Conservation (phyloP, 495 filamentous ascomycete species). For the Aspergillus bertholletiae region DNA sequence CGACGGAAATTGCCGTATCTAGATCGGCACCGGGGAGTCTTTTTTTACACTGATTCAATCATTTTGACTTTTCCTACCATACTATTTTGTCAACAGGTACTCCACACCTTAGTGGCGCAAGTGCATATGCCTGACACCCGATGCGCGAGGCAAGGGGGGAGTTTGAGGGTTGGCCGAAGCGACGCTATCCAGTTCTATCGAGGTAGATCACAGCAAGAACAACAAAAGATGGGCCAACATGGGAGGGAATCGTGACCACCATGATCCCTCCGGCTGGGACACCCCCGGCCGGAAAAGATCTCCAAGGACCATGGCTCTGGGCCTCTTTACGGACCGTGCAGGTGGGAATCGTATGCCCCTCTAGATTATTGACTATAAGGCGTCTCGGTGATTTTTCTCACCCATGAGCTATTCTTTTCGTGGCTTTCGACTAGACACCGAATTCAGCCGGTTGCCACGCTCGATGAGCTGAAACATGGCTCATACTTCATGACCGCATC, state of each 20-base stretch:
- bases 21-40: not conserved
- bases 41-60: not conserved
- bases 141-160: conserved; percentile 14
- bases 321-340: not conserved
- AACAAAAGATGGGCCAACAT: not conserved
- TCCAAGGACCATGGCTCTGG: not conserved
- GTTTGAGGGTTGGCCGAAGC: not conserved
- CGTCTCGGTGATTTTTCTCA: not conserved
- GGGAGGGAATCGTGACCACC: not conserved
- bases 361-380: not conserved
- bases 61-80: not conserved
- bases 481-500: not conserved
- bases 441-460: not conserved
- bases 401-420: not conserved
- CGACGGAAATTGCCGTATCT: not conserved
- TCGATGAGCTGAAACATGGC: not conserved
- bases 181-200: not conserved
- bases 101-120: not conserved
- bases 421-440: not conserved
- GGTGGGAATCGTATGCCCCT: not conserved
- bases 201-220: not conserved
- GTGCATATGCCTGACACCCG: conserved; percentile 13
- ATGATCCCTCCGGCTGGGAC: not conserved
- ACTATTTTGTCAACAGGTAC: not conserved
- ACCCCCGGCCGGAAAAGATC: not conserved